Conservation (phyloP, 306 rosid species). For the Parietaria judaica region DNA sequence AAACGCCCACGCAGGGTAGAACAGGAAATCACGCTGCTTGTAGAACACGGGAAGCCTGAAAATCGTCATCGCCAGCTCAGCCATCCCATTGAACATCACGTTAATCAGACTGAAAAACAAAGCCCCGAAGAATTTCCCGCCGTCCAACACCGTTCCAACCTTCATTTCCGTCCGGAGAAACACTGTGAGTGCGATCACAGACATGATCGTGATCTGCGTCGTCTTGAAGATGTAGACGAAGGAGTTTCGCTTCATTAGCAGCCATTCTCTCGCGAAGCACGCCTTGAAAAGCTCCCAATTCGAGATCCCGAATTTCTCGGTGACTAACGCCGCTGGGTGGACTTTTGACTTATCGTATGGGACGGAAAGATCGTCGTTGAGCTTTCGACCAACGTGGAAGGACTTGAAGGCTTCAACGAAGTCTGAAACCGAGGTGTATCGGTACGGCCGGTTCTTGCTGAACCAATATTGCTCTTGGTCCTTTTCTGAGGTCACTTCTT, state of each 20-base stretch:
- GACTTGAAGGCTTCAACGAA: constrained; percentile 34
- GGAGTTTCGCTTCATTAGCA: constrained; percentile 51
- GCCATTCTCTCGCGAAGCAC: constrained; percentile 66
- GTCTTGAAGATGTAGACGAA: constrained; percentile 58
- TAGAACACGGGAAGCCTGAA: constrained; percentile 57
- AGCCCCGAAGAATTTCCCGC: constrained; percentile 60
- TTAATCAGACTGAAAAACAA: constrained; percentile 50
- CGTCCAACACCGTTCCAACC: constrained; percentile 34
- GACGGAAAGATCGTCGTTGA: constrained; percentile 31
- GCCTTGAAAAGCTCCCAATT: constrained; percentile 63
- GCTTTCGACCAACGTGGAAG: constrained; percentile 44
- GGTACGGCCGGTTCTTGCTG: constrained; percentile 35
- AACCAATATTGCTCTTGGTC: constrained; percentile 88
- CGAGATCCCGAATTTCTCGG: constrained; percentile 54
- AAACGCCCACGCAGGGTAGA: constrained; percentile 82
- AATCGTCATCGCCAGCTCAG: constrained; percentile 55
- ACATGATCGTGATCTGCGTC: constrained; percentile 42
- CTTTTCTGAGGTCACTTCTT: constrained; percentile 75
- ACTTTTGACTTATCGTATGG: constrained; percentile 45
- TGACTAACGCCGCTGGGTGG: constrained; percentile 72
- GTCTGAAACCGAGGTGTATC: constrained; percentile 48
- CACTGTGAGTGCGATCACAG: constrained; percentile 45
- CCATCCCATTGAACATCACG: constrained; percentile 73
- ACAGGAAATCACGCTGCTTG: constrained; percentile 67
- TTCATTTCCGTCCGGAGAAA: constrained; percentile 61